phyloP scores from a whole-genome alignment of 2,329 filamentous ascomycete species.

The Arthroderma sp. region DNA sequence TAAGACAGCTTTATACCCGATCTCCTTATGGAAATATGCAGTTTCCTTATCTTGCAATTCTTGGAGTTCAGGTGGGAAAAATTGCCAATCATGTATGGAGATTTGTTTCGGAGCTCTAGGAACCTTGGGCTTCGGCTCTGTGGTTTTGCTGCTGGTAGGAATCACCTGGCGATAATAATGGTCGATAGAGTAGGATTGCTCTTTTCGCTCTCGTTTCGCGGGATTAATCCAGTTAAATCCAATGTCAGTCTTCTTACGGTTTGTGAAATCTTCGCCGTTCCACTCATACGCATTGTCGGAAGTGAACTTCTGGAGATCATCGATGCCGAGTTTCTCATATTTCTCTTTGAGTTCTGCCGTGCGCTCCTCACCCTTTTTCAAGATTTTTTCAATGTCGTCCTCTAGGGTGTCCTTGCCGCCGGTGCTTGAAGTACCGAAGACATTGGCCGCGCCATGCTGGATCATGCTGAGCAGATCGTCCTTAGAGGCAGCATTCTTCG shows the following conservation, averaged over 20 bases:
- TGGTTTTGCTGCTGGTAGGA: slow-evolving; percentile 62
- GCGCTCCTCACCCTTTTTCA: slow-evolving; percentile 72
- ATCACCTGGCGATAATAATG: slow-evolving; percentile 94
- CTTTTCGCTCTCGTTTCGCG: slow-evolving; percentile 93
- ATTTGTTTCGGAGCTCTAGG: slow-evolving; percentile 93
- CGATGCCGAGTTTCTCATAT: slow-evolving; percentile 92
- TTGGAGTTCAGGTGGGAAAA: slow-evolving; percentile 71
- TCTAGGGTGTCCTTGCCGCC: slow-evolving; percentile 59
- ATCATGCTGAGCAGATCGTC: slow-evolving; percentile 97
- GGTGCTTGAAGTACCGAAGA: slow-evolving; percentile 64
- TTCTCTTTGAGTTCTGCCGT: slow-evolving; percentile 84
- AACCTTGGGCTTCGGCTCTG: slow-evolving; percentile 84
- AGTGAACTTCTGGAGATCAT: slow-evolving; percentile 94
- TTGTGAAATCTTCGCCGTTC: slow-evolving; percentile 94
- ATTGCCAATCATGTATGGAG: slow-evolving; percentile 88
- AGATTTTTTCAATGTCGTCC: slow-evolving; percentile 79
- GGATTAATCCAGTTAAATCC: slow-evolving; percentile 96
- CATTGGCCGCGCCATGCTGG: slow-evolving; percentile 91
- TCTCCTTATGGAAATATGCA: slow-evolving; percentile 89
- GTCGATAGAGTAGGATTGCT: slow-evolving; percentile 96
- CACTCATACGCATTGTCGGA: slow-evolving; percentile 97
- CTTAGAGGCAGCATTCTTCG: slow-evolving; percentile 85
- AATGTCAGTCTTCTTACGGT: slow-evolving; percentile 70
- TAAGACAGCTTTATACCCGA: slow-evolving; percentile 87
- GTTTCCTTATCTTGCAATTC: slow-evolving; percentile 95